A percentile compares a stretch with the other conserved stretches of the same genome.
Conservation (phyloP, 805 yeast species). For the Tetrapisispora taiwanensis region DNA sequence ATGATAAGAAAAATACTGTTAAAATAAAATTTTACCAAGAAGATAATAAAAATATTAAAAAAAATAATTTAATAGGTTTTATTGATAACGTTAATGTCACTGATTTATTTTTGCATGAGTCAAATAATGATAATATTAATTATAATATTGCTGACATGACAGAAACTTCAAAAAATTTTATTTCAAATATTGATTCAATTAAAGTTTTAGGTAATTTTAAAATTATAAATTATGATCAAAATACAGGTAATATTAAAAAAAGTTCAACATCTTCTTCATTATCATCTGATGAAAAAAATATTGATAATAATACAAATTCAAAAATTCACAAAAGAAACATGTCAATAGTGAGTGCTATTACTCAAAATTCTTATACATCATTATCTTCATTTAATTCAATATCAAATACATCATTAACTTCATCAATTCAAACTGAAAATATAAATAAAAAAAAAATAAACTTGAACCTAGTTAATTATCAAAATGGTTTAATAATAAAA, state of each 20-base stretch:
- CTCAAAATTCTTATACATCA: background rate
- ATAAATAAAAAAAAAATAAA: background rate
- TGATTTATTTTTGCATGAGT: constrained; percentile 17
- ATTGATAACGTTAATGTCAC: constrained; percentile 22
- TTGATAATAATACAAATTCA: background rate
- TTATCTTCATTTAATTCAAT: background rate
- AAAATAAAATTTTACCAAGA: constrained; percentile 24
- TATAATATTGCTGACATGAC: background rate
- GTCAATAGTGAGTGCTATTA: constrained; percentile 1
- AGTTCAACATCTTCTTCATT: background rate
- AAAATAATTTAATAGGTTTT: constrained; percentile 22
- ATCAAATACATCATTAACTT: background rate
- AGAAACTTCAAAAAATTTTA: background rate
- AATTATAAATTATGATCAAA: background rate
- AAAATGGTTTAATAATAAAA: constrained; percentile 36
- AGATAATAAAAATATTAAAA: constrained; percentile 18
- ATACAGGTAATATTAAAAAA: background rate
- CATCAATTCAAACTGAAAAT: constrained; percentile 1
- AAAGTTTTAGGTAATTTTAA: constrained; percentile 19
- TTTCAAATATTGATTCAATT: constrained; percentile 7
- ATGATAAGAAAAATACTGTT: constrained; percentile 14
- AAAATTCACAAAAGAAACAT: constrained; percentile 1
- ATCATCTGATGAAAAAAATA: background rate
- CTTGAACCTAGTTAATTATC: background rate
- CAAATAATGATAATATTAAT: background rate